These are phyloP conservation scores for Penicillium rolfsii DNA, from an alignment of 2,329 filamentous ascomycete species.

Conservation along the genomic window DNA sequence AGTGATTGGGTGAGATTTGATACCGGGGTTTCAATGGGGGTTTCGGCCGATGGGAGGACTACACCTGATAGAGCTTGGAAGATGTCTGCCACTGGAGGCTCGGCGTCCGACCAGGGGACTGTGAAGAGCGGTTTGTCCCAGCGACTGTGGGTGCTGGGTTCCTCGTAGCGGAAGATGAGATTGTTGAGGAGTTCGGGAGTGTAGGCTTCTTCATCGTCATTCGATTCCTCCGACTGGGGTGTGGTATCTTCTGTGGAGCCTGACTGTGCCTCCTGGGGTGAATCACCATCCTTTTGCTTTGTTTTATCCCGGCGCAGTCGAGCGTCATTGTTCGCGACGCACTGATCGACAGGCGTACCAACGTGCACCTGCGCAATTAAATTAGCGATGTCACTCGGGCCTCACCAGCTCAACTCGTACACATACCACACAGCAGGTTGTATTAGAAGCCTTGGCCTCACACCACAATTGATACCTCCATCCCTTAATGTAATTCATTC, in stretches of 20 bases:
- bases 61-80: slow-evolving; percentile 59
- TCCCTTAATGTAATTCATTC: slow-evolving; percentile 70
- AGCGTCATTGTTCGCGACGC: slow-evolving; percentile 57
- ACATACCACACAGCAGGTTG: slow-evolving; percentile 64
- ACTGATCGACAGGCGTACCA: slow-evolving; percentile 60
- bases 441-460: slow-evolving; percentile 66
- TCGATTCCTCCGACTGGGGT: slow-evolving; percentile 4
- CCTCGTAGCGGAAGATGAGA: slow-evolving; percentile 68
- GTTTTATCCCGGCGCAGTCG: slow-evolving; percentile 32
- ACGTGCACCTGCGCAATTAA: slow-evolving; percentile 54
- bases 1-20: slow-evolving; percentile 26
- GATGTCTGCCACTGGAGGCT: slow-evolving; percentile 61
- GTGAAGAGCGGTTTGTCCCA: slow-evolving; percentile 70
- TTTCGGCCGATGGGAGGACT: slow-evolving; percentile 31
- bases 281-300: background rate
- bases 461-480: slow-evolving; percentile 70
- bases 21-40: slow-evolving; percentile 19
- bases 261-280: slow-evolving; percentile 7
- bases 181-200: slow-evolving; percentile 63
- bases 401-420: background rate
- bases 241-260: slow-evolving; percentile 1
- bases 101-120: slow-evolving; percentile 59
- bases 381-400: slow-evolving; percentile 4
- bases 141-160: slow-evolving; percentile 66
- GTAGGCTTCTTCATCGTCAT: slow-evolving; percentile 48